Percentiles rank a stretch among this genome's conserved stretches.
Conservation (phyloP, 2,329 filamentous ascomycete species). For the Ceratocystis harringtonii region DNA sequence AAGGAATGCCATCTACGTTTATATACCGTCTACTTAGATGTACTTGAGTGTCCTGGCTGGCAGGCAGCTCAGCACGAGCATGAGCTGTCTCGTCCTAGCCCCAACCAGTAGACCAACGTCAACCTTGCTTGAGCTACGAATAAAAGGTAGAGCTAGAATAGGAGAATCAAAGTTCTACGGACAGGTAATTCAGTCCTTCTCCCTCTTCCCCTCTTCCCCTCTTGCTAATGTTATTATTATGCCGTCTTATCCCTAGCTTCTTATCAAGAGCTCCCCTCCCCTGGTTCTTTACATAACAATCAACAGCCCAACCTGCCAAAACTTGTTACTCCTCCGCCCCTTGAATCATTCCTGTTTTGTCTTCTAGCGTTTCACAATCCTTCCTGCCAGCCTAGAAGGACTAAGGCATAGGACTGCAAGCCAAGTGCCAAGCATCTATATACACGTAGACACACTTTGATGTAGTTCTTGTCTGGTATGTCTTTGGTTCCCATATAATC, state of each 20-base stretch:
- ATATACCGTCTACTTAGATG: no score
- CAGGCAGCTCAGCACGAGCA: no score
- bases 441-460: not conserved
- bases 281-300: not conserved
- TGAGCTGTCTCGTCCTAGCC: no score
- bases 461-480: no score
- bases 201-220: not conserved
- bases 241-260: no score
- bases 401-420: not conserved
- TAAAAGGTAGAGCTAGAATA: no score
- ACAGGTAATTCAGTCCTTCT: not conserved
- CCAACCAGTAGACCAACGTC: no score
- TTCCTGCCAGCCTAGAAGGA: not conserved
- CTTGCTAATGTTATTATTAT: not conserved
- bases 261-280: not conserved
- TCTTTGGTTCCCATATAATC: not conserved
- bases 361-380: slow-evolving; percentile 4
- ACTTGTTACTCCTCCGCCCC: not conserved
- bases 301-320: not conserved
- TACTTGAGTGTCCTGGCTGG: no score
- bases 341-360: not conserved
- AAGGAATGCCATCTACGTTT: no score
- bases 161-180: not conserved
- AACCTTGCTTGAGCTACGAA: no score
- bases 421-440: not conserved